Conservation (phyloP, 2,329 filamentous ascomycete genomes). For the Coniochaeta sp. region DNA sequence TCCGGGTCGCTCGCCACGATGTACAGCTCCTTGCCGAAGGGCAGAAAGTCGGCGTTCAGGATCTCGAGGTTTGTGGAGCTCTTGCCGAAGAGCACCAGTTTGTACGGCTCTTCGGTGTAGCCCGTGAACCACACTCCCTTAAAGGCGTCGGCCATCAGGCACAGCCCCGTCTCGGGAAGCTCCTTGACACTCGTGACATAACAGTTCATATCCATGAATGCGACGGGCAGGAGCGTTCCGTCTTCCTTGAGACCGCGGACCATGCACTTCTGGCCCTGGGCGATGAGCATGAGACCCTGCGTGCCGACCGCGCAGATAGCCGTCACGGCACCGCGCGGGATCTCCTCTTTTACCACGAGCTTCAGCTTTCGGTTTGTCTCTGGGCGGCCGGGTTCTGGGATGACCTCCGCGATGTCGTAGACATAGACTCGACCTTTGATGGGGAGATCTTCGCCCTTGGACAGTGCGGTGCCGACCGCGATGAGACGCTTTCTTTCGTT, state of each 20-base stretch:
- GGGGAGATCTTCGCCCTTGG: constrained; percentile 85
- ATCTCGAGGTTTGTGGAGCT: constrained; percentile 71
- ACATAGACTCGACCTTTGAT: constrained; percentile 81
- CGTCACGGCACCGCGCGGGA: constrained; percentile 85
- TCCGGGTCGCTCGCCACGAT: constrained; percentile 79
- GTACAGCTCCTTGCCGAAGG: constrained; percentile 73
- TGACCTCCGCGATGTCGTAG: constrained; percentile 85
- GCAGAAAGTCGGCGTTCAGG: constrained; percentile 77
- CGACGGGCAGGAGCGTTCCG: constrained; percentile 82
- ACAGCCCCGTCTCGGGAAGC: constrained; percentile 74
- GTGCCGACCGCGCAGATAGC: constrained; percentile 77
- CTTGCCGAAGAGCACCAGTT: constrained; percentile 88
- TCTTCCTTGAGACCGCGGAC: constrained; percentile 94
- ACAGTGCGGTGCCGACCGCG: constrained; percentile 74
- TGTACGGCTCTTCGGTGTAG: constrained; percentile 95
- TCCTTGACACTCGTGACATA: constrained; percentile 84
- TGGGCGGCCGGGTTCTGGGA: constrained; percentile 76
- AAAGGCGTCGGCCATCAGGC: constrained; percentile 79
- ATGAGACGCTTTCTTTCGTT: constrained; percentile 79
- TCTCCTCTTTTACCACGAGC: constrained; percentile 80
- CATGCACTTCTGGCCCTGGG: constrained; percentile 96
- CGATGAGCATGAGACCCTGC: constrained; percentile 80
- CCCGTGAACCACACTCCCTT: constrained; percentile 96
- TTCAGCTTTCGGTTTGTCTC: constrained; percentile 84
- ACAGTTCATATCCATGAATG: constrained; percentile 96